Conservation (phyloP, 2,329 filamentous ascomycete species). For the Colletotrichum orbiculare region DNA sequence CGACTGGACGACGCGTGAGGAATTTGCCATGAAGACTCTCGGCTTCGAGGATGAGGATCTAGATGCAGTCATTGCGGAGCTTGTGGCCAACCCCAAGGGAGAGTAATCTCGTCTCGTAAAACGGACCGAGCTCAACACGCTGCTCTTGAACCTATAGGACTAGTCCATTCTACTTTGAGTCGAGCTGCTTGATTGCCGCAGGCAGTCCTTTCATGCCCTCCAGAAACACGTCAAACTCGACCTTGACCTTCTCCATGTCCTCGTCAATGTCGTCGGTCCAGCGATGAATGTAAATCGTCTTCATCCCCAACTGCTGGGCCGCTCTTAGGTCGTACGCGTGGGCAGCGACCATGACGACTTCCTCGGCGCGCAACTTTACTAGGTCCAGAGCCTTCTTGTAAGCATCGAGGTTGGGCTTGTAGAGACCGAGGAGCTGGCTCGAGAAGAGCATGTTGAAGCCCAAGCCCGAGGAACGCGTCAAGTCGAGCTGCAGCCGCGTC, state of each 20-base stretch:
- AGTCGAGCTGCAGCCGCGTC: slow-evolving; percentile 64
- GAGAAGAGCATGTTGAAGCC: slow-evolving; percentile 64
- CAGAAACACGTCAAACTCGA: slow-evolving; percentile 51
- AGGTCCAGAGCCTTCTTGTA: slow-evolving; percentile 59
- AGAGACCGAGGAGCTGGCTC: slow-evolving; percentile 59
- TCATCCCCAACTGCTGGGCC: slow-evolving; percentile 59
- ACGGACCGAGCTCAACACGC: no score
- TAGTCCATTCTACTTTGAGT: not conserved
- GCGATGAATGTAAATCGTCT: slow-evolving; percentile 62
- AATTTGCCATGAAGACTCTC: slow-evolving; percentile 59
- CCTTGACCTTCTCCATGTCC: slow-evolving; percentile 52
- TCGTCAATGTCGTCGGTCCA: slow-evolving; percentile 65
- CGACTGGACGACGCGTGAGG: slow-evolving; percentile 58
- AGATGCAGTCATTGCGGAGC: slow-evolving; percentile 51
- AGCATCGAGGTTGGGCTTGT: slow-evolving; percentile 59
- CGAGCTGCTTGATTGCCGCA: slow-evolving; percentile 26
- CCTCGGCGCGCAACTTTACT: slow-evolving; percentile 55
- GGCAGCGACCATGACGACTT: slow-evolving; percentile 63
- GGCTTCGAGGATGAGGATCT: slow-evolving; percentile 59
- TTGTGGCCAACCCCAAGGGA: slow-evolving; percentile 42
- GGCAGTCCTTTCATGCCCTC: slow-evolving; percentile 39
- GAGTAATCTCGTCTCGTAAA: not conserved
- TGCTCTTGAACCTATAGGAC: no score
- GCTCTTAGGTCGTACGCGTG: slow-evolving; percentile 65
- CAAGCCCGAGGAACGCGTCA: slow-evolving; percentile 58